Conservation (phyloP, 495 filamentous ascomycete species). For the Immersiella caudata region DNA sequence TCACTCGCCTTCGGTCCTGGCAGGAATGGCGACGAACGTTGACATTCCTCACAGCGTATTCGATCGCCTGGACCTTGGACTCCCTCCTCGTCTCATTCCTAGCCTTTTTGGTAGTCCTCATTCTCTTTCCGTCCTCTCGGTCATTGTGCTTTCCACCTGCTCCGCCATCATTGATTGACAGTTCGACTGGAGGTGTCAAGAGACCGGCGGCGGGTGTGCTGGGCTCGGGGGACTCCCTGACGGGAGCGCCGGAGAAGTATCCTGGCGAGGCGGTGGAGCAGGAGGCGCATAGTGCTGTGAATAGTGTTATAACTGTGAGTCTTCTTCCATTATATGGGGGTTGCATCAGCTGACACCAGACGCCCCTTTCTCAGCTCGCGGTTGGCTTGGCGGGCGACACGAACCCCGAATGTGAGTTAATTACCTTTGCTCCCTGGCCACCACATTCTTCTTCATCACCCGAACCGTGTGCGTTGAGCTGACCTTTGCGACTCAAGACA, state of each 20-base stretch:
- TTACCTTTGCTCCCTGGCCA: too few species aligned
- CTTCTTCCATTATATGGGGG: too few species aligned
- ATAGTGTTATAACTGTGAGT: constrained; percentile 59
- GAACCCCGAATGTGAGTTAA: constrained; percentile 47
- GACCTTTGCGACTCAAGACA: constrained; percentile 18
- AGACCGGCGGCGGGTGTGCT: constrained; percentile 67
- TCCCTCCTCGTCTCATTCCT: constrained; percentile 61
- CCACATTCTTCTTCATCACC: not conserved
- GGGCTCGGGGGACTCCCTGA: constrained; percentile 67
- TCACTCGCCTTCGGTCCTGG: constrained; percentile 75
- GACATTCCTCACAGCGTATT: constrained; percentile 66
- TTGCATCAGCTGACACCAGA: too few species aligned
- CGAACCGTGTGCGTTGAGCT: not conserved
- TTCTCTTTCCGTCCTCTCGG: constrained; percentile 66
- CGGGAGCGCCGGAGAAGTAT: constrained; percentile 76
- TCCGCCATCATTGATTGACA: constrained; percentile 64
- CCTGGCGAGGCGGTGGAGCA: constrained; percentile 82
- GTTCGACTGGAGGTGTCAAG: constrained; percentile 62
- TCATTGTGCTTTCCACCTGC: constrained; percentile 69
- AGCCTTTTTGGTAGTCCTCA: constrained; percentile 59
- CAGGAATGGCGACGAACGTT: constrained; percentile 66
- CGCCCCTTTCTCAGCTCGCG: constrained; percentile 49
- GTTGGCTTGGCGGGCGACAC: constrained; percentile 73
- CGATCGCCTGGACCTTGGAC: constrained; percentile 69
- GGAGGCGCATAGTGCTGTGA: constrained; percentile 77